phyloP scores from a whole-genome alignment of 2,329 filamentous ascomycete genomes.

The Hypoxylon sp. region DNA sequence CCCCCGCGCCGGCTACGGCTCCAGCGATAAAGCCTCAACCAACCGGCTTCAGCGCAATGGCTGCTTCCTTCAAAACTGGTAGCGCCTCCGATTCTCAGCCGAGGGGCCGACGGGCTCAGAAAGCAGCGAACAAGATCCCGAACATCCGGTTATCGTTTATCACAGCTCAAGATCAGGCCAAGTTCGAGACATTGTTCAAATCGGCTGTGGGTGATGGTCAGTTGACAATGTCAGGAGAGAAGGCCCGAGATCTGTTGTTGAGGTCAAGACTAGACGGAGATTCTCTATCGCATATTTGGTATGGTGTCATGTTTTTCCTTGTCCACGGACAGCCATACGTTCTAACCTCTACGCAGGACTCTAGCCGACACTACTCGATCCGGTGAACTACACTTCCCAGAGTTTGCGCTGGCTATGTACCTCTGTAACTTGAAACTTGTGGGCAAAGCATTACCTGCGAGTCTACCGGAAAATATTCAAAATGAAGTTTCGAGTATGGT shows the following conservation, averaged over 20 bases:
- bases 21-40: slow-evolving; percentile 76
- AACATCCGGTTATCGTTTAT: slow-evolving; percentile 97
- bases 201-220: slow-evolving; percentile 89
- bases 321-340: slow-evolving; percentile 36
- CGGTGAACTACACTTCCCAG: slow-evolving; percentile 95
- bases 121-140: slow-evolving; percentile 82
- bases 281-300: slow-evolving; percentile 94
- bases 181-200: slow-evolving; percentile 98
- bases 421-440: slow-evolving; percentile 94
- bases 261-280: slow-evolving; percentile 90
- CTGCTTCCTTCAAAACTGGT: slow-evolving; percentile 73
- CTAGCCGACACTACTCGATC: slow-evolving; percentile 96
- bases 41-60: slow-evolving; percentile 77
- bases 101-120: slow-evolving; percentile 63
- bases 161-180: slow-evolving; percentile 92
- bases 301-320: slow-evolving; percentile 50
- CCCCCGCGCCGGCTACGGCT: slow-evolving; percentile 68
- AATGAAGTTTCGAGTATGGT: slow-evolving; percentile 99
- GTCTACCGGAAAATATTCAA: slow-evolving; percentile 86
- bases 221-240: slow-evolving; percentile 91
- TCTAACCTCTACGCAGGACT: slow-evolving; percentile 70
- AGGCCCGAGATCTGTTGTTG: slow-evolving; percentile 89
- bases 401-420: slow-evolving; percentile 98
- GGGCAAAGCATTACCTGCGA: slow-evolving; percentile 82
- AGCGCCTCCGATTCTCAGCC: slow-evolving; percentile 60